Conservation (phyloP, 768 basidiomycete species). For the Phanerochaete carnosa region DNA sequence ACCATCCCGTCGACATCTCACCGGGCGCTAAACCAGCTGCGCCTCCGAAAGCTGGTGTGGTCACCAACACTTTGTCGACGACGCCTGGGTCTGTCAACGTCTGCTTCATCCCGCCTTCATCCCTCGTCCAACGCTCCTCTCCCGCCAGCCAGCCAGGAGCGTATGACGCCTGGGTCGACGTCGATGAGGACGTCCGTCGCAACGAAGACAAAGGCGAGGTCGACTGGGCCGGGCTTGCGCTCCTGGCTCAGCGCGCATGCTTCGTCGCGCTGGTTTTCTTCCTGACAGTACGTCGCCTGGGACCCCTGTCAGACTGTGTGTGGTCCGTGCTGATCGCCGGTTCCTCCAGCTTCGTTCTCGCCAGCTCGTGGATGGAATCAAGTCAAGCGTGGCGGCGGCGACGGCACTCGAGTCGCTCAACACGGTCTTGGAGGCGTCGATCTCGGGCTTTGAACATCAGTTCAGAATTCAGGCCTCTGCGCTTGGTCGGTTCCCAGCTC, state of each 20-base stretch:
- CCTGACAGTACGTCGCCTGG: background rate
- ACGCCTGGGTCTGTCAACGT: background rate
- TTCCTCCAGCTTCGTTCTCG: background rate
- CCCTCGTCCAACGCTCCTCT: background rate
- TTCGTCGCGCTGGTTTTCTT: background rate
- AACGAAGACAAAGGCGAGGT: background rate
- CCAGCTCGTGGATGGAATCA: background rate
- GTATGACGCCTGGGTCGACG: background rate
- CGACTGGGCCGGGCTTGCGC: background rate
- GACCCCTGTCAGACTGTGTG: background rate
- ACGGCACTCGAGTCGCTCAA: background rate
- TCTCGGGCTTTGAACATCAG: background rate
- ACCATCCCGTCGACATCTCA: background rate
- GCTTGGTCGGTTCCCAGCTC: background rate
- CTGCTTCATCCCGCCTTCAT: background rate
- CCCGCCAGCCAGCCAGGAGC: background rate
- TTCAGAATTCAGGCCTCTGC: background rate
- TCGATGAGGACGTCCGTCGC: too few species aligned
- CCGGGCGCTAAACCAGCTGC: background rate
- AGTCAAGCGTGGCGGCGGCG: background rate
- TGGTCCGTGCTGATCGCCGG: background rate
- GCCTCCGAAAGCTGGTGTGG: background rate
- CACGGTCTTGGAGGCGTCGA: background rate
- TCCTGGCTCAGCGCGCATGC: background rate
- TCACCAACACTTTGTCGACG: background rate